Evolutionary conservation across 2,329 filamentous ascomycete genomes (phyloP).

Genomic region (Stagonosporopsis cucurbitacearum): DNA sequence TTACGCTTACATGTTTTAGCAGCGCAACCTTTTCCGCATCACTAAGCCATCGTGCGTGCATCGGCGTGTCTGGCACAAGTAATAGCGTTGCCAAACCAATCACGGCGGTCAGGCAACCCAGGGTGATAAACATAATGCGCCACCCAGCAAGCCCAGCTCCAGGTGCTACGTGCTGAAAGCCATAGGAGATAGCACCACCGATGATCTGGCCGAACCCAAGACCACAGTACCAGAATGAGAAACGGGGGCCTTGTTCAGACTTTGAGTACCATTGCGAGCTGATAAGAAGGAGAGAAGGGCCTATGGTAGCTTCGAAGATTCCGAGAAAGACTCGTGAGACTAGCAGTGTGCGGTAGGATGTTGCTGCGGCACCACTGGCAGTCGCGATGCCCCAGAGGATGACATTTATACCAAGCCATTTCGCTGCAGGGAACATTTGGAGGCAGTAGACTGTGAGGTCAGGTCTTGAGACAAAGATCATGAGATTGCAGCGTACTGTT

Average conservation of each 20-base stretch:
- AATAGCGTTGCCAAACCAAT: constrained; percentile 36
- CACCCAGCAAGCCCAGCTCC: constrained; percentile 16
- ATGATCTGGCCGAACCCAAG: constrained; percentile 40
- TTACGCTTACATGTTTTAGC: constrained; percentile 71
- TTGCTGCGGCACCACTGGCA: constrained; percentile 18
- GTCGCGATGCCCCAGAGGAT: constrained; percentile 57
- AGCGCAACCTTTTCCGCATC: constrained; percentile 53
- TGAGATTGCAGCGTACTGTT: constrained; percentile 32
- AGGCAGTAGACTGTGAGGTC: constrained; percentile 33
- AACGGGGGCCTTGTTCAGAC: constrained; percentile 64
- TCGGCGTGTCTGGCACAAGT: constrained; percentile 50
- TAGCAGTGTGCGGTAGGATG: constrained; percentile 54
- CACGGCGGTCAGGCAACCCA: constrained; percentile 22
- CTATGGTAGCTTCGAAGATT: constrained; percentile 60
- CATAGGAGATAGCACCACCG: constrained; percentile 26
- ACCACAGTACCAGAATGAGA: constrained; percentile 69
- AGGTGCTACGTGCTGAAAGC: constrained; percentile 30
- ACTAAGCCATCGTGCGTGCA: constrained; percentile 49
- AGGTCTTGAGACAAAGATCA: not conserved
- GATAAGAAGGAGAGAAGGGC: constrained; percentile 60
- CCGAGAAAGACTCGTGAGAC: constrained; percentile 59
- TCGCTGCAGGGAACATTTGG: constrained; percentile 60
- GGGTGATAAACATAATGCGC: constrained; percentile 31
- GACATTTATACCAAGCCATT: constrained; percentile 56
- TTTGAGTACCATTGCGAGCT: constrained; percentile 62